Evolutionary conservation across 177 flowering plant genomes (phyloP).

Genomic region (Vitis hybrid): DNA sequence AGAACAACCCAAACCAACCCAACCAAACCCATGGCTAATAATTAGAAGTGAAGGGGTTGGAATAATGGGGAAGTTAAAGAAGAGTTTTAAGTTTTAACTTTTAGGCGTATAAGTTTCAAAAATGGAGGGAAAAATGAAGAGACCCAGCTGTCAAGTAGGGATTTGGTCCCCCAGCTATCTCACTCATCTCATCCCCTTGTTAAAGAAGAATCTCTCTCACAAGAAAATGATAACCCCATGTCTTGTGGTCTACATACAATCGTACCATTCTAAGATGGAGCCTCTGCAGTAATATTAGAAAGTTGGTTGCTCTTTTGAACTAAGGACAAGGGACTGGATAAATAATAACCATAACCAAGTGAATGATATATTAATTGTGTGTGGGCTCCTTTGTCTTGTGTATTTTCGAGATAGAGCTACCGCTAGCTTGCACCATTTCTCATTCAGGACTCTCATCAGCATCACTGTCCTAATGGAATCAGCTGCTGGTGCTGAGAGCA

Average conservation of each 20-base stretch:
- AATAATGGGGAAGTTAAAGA: too few species aligned
- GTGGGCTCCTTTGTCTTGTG: neutral
- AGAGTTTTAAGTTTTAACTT: too few species aligned
- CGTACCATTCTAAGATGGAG: slow-evolving; percentile 26
- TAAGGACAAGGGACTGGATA: neutral
- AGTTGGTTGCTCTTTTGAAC: slow-evolving; percentile 1
- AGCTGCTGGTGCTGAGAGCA: slow-evolving; percentile 2
- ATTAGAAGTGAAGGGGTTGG: too few species aligned
- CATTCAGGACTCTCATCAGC: too few species aligned
- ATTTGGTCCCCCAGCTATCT: slow-evolving; percentile 3
- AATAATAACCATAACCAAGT: neutral
- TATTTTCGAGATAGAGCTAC: too few species aligned
- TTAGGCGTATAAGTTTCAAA: too few species aligned
- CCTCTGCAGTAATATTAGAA: neutral
- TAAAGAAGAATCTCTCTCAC: slow-evolving; percentile 4
- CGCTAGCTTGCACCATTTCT: too few species aligned
- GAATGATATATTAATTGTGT: too few species aligned
- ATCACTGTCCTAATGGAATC: slow-evolving; percentile 11
- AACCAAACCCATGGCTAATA: too few species aligned
- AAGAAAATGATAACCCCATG: slow-evolving; percentile 1
- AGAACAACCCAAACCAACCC: too few species aligned
- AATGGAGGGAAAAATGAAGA: too few species aligned
- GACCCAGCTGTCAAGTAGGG: neutral
- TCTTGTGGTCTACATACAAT: slow-evolving; percentile 36
- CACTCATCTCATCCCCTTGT: slow-evolving; percentile 9